Evolutionary conservation across 768 basidiomycete species (phyloP).

Genomic region (Lactifluus subvellereus): DNA sequence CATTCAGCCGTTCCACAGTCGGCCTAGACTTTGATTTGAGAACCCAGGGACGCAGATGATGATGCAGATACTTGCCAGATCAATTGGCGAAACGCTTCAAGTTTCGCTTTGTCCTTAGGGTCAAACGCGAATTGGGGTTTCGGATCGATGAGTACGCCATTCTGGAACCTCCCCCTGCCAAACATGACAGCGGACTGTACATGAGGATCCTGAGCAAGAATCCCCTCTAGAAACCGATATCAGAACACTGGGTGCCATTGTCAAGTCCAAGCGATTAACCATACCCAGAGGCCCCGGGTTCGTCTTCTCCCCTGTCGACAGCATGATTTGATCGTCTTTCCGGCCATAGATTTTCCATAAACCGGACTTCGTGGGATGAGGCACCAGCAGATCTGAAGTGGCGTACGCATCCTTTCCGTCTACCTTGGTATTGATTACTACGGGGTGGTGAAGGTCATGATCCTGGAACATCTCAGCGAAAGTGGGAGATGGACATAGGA

Average conservation of each 20-base stretch:
- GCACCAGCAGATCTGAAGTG: constrained; percentile 39
- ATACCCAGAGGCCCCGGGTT: constrained; percentile 32
- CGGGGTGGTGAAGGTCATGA: constrained; percentile 25
- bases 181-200: constrained; percentile 32
- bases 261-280: neutral
- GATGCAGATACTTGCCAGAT: constrained; percentile 15
- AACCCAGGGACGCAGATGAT: neutral
- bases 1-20: constrained; percentile 38
- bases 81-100: constrained; percentile 25
- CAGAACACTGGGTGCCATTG: neutral
- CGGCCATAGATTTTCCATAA: constrained; percentile 31
- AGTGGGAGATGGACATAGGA: neutral
- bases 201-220: constrained; percentile 31
- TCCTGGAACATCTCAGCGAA: constrained; percentile 16
- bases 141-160: constrained; percentile 34
- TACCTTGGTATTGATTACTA: constrained; percentile 32
- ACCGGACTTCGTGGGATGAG: constrained; percentile 39
- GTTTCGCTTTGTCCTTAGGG: constrained; percentile 25
- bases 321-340: constrained; percentile 32
- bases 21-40: constrained; percentile 30
- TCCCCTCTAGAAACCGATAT: constrained; percentile 33
- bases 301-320: constrained; percentile 33
- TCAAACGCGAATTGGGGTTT: constrained; percentile 27
- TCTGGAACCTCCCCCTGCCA: constrained; percentile 31
- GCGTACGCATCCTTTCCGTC: constrained; percentile 38